phyloP scores from a whole-genome alignment of 2,329 filamentous ascomycete species.

The Colletotrichum gigasporum region DNA sequence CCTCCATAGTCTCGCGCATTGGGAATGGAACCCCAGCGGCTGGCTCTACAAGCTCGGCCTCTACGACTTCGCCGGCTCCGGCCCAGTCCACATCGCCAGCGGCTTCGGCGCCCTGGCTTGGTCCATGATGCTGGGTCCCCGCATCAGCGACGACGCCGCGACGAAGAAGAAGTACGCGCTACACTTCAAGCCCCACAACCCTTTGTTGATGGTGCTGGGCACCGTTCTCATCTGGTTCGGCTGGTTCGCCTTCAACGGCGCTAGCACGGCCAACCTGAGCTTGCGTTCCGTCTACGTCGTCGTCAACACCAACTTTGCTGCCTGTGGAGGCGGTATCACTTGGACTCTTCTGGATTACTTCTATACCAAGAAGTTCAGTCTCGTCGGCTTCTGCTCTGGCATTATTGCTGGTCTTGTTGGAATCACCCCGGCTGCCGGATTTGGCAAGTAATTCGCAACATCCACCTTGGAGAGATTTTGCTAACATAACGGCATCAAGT shows the following conservation, averaged over 20 bases:
- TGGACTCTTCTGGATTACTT: conserved; percentile 64
- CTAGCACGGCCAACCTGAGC: conserved; percentile 58
- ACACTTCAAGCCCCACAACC: conserved; percentile 66
- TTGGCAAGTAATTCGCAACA: conserved; percentile 36
- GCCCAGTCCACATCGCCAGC: conserved; percentile 71
- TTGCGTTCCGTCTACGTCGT: conserved; percentile 63
- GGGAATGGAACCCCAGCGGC: conserved; percentile 74
- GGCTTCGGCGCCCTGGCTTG: conserved; percentile 73
- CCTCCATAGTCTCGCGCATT: conserved; percentile 61
- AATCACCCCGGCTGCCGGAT: conserved; percentile 84
- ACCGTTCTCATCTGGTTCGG: conserved; percentile 74
- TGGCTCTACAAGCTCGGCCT: conserved; percentile 71
- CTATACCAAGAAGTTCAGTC: conserved; percentile 56
- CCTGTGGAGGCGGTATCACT: conserved; percentile 60
- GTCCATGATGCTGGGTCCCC: conserved; percentile 69
- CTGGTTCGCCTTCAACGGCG: conserved; percentile 63
- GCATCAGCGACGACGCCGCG: conserved; percentile 56
- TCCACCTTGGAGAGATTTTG: too few relatives aligned
- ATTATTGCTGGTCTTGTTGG: conserved; percentile 88
- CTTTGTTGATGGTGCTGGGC: conserved; percentile 70
- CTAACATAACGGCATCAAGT: conserved; percentile 36
- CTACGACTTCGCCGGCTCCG: conserved; percentile 69
- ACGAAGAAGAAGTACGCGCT: conserved; percentile 47
- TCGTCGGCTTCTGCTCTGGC: conserved; percentile 82
- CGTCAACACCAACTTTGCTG: conserved; percentile 68